Percentiles rank a stretch among this genome's conserved stretches.
Evolutionary conservation across 305 asterid species (phyloP).

Genomic region (Coffea humblotiana): DNA sequence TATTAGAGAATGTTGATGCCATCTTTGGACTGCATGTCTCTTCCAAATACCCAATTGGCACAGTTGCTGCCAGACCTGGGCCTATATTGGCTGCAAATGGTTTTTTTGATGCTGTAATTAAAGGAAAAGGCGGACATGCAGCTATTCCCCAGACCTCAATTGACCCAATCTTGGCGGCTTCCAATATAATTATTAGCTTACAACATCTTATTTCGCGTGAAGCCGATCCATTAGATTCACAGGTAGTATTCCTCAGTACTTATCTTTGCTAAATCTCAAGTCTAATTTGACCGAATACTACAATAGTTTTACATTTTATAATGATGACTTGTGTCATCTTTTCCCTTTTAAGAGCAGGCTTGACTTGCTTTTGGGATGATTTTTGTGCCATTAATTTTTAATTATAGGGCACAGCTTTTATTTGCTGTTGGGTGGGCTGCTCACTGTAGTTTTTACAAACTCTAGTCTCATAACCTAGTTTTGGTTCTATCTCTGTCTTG

Average conservation of each 20-base stretch:
- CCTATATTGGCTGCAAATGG: slow-evolving; percentile 59
- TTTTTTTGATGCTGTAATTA: slow-evolving; percentile 54
- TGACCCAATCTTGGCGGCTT: slow-evolving; percentile 64
- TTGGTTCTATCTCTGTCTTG: background rate
- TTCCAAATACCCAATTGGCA: slow-evolving; percentile 36
- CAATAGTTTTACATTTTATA: background rate
- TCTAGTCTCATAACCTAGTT: background rate
- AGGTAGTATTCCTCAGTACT: slow-evolving; percentile 32
- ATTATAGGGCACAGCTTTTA: background rate
- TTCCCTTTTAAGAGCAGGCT: background rate
- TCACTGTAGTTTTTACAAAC: background rate
- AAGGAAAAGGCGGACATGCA: slow-evolving; percentile 78
- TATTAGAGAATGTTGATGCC: slow-evolving; percentile 53
- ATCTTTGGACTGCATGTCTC: slow-evolving; percentile 59
- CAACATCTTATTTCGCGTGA: slow-evolving; percentile 73
- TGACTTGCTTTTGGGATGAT: background rate
- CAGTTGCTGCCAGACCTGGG: slow-evolving; percentile 44
- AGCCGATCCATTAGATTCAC: slow-evolving; percentile 76
- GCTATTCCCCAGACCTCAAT: slow-evolving; percentile 62
- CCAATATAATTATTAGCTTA: slow-evolving; percentile 53
- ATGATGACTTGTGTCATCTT: background rate
- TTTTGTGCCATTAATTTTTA: background rate
- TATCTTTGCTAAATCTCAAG: background rate
- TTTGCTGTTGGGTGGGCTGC: background rate
- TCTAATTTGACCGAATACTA: background rate